phyloP scores from a whole-genome alignment of 108 stramenopile species.

The Cyclotella choctawhatcheeana region DNA sequence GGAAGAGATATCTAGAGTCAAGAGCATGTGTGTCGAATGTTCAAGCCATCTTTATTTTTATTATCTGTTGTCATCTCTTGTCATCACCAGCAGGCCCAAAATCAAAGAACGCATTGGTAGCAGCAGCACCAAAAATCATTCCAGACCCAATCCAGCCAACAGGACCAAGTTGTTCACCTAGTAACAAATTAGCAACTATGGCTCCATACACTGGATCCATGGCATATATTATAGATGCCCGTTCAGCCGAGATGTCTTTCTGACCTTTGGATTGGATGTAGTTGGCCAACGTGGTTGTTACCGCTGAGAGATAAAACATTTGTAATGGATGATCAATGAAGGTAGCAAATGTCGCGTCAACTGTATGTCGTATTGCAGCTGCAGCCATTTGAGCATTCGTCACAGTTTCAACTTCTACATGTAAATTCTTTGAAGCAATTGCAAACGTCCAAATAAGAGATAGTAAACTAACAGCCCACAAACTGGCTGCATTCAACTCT shows the following conservation, averaged over 20 bases:
- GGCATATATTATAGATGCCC: conserved; percentile 87
- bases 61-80: neutral
- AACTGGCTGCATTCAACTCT: conserved; percentile 73
- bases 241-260: conserved; percentile 71
- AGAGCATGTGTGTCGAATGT: neutral
- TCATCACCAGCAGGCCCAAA: conserved; percentile 40
- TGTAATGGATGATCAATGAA: conserved; percentile 55
- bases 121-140: conserved; percentile 79
- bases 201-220: conserved; percentile 93
- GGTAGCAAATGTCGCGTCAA: conserved; percentile 33
- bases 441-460: conserved; percentile 59
- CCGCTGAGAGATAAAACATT: conserved; percentile 74
- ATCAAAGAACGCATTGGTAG: conserved; percentile 75
- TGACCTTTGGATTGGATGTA: conserved; percentile 84
- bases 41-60: neutral
- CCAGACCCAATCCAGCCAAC: conserved; percentile 70
- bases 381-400: neutral
- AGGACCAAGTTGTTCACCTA: conserved; percentile 72
- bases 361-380: conserved; percentile 6
- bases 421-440: conserved; percentile 15
- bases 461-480: conserved; percentile 64
- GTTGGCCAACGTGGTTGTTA: conserved; percentile 79
- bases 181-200: conserved; percentile 67
- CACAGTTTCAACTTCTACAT: neutral
- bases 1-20: too few species aligned